Base-by-base conservation (phyloP, 1,139 yeast genomes). In the Yamadazyma mexicana region DNA sequence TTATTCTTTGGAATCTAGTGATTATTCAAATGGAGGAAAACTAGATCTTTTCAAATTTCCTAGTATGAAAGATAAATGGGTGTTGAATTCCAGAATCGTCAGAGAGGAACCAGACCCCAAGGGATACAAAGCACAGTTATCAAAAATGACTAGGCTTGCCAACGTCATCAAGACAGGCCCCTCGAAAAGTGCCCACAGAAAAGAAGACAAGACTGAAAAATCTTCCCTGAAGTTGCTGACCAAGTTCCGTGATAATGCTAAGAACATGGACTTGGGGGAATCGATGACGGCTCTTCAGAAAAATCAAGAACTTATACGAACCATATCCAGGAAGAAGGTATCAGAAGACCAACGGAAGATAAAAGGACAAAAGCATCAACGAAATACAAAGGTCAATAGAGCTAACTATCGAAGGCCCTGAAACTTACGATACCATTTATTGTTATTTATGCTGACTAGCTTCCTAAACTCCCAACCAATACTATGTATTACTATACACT, bases 11-110 rank as follows among this genome's bases (percentile, higher is more conserved):
- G 42, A 40, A 17, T 29, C 44, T 2, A 10, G 24, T 5, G 37
- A 44, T 30, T 37, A 33, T 25, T 34, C 38, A 2, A 34, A 42
- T 23, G 40, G 28, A 10, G 33, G 39, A 16, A 37, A 34, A 20
- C 25, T 46, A 14, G 37, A 36, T 3, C n/a, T 31, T 5, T 33
- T 31, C 10, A 24, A 35, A 7, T 38, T 48, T n/a, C 51, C 51
- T 3, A 29, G n/a, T 5, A 25, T 42, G 3, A 31, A 27, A 17
- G 40, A 35, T 7, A 37, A 35, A 11, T 48, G 50, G 49, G 30
- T 9, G 4, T 15, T 48, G 30, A 35, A 37, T 15, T 48, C 34
- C 29, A 37, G 37, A 22, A 40, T 47, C 12, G 12, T 23, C 7
- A 37, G 49, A 20, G 40, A 40, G 27, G 35, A 38, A 5, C 34